Percentiles rank a stretch among this genome's conserved stretches.
These are phyloP conservation scores for Dicorynia guianensis DNA, from an alignment of 306 rosid species.

Conservation along the genomic window DNA sequence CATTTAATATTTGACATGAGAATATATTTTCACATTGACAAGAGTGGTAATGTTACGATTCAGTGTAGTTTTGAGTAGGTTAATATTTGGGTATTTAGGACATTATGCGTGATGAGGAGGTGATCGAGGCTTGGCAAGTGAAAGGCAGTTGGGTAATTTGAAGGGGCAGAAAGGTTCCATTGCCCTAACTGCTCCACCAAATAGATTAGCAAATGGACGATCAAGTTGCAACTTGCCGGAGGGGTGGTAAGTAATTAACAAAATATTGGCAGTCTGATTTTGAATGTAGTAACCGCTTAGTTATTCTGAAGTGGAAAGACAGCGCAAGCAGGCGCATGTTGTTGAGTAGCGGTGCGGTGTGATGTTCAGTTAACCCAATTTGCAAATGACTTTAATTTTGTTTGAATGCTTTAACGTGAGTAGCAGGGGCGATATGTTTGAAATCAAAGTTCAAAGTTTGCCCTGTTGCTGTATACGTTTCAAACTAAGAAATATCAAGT, in stretches of 20 bases:
- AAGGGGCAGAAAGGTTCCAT: not conserved
- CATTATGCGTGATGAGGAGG: conserved; percentile 1
- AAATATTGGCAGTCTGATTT: too few relatives aligned
- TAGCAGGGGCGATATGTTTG: too few relatives aligned
- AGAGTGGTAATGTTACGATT: too few relatives aligned
- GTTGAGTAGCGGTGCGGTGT: not conserved
- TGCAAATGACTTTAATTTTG: conserved; percentile 5
- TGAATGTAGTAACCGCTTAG: too few relatives aligned
- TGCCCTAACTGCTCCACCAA: conserved; percentile 31
- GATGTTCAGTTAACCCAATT: conserved; percentile 20
- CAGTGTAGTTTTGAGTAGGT: too few relatives aligned
- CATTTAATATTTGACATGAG: too few relatives aligned
- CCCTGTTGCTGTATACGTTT: too few relatives aligned
- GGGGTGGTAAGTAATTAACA: not conserved
- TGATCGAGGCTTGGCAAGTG: not conserved
- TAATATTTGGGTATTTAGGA: not conserved
- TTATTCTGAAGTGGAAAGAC: not conserved
- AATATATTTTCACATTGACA: too few relatives aligned
- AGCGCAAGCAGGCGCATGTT: not conserved
- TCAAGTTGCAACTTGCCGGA: conserved; percentile 45
- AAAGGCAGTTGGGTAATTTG: conserved; percentile 27
- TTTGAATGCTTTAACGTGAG: conserved; percentile 36
- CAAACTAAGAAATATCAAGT: too few relatives aligned
- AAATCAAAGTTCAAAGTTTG: too few relatives aligned
- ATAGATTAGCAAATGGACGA: conserved; percentile 34